Evolutionary conservation across 73 alveolate genomes (phyloP), one percentile per base, ranked within the genome.

Genomic region (Paramecium bursaria): DNA sequence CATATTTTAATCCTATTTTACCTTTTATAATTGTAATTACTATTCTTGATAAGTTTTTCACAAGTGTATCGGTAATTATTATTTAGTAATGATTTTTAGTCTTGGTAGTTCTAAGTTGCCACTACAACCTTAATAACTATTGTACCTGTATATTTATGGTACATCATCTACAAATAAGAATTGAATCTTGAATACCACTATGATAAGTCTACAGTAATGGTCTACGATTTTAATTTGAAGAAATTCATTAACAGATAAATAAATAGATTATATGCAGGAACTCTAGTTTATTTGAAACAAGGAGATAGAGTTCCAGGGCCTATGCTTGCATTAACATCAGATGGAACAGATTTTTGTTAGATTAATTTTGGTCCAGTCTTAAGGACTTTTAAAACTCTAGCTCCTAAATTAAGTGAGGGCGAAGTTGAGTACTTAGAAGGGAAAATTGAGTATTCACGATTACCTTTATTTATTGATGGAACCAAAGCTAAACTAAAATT

Each of bases 261-360:
- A 7, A 67, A 25, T 67, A 31, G 55, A 67, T 17, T 67, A 67
- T 67, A 25, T 35, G 60, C 82, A 39, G 82, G 82, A 17, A 19
- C 50, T 13, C 19, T 67, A 11, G 39, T 67, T 6, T 19, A 35
- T 25, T 15, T 67, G 7, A 42, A 42, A 4, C 33, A 67, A 19
- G 82, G 82, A 3, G 82, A 67, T 1, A 31, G 82, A 35, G 55
- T 67, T 1, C 82, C 82, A 30, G 82, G 60, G 10, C 82, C 82
- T 9, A 67, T 67, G 82, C 22, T 67, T 67, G 27, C 44, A 9
- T 23, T 67, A 7, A 35, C 30, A 9, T 11, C 82, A 2, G 54
- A 31, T n/a, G 60, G 82, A 4, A 19, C 17, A 10, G 82, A 67
- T 1, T 47, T 25, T 33, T 35, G 50, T 42, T 67, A 67, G 44